Evolutionary conservation across 257 asterid genomes (phyloP).

Genomic region (Scutellaria minor): DNA sequence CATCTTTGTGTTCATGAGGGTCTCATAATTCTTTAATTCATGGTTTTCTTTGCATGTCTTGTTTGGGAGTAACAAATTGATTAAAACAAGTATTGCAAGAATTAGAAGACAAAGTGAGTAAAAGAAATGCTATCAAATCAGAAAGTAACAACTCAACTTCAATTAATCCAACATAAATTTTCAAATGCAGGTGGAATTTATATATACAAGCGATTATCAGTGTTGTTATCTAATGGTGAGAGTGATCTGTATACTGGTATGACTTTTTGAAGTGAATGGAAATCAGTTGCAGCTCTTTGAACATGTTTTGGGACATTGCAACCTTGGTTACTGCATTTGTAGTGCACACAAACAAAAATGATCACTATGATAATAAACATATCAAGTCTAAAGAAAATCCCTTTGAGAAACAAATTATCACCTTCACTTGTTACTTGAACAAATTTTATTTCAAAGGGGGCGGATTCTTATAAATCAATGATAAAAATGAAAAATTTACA

Average conservation of each 20-base stretch:
- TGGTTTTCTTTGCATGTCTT: constrained; percentile 17
- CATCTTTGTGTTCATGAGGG: constrained; percentile 23
- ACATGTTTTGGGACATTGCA: constrained; percentile 94
- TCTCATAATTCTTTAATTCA: constrained; percentile 35
- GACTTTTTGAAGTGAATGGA: neutral
- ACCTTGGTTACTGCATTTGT: constrained; percentile 81
- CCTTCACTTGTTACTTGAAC: constrained; percentile 94
- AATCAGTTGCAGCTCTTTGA: constrained; percentile 86
- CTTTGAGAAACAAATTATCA: constrained; percentile 20
- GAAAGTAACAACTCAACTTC: no score
- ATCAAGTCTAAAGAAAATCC: no score
- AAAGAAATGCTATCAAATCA: no score
- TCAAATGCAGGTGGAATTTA: no score
- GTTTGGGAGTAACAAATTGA: neutral
- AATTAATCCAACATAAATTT: no score
- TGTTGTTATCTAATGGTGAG: constrained; percentile 31
- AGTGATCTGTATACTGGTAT: constrained; percentile 21
- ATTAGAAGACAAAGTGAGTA: no score
- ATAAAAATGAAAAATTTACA: no score
- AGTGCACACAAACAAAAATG: constrained; percentile 33
- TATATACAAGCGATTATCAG: neutral
- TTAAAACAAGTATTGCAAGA: no score
- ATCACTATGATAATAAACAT: no score
- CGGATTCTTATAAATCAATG: neutral
- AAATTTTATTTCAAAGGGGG: constrained; percentile 63